These are phyloP conservation scores for Zopfia rhizophila DNA, from an alignment of 2,329 filamentous ascomycete genomes.

Conservation along the genomic window DNA sequence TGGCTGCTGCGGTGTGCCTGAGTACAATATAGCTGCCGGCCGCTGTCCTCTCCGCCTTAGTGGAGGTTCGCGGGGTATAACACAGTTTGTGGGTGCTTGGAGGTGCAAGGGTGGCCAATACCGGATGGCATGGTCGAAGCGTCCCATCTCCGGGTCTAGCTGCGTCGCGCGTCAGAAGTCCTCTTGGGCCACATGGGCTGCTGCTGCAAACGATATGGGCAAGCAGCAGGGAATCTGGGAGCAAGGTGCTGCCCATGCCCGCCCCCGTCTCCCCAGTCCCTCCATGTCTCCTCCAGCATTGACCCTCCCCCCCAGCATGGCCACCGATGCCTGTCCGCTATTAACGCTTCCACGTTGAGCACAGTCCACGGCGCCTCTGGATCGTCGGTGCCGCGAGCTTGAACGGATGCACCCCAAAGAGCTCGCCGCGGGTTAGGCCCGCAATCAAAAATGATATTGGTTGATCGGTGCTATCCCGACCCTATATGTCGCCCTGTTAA, in stretches of 20 bases:
- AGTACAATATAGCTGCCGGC: slow-evolving; percentile 50
- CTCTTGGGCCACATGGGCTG: slow-evolving; percentile 42
- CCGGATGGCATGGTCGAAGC: slow-evolving; percentile 43
- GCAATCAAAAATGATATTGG: slow-evolving; percentile 52
- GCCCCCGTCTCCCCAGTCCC: slow-evolving; percentile 34
- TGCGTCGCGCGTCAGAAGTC: slow-evolving; percentile 48
- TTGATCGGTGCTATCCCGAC: slow-evolving; percentile 45
- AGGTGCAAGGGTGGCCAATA: slow-evolving; percentile 47
- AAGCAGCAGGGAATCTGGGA: slow-evolving; percentile 35
- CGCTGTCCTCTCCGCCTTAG: slow-evolving; percentile 45
- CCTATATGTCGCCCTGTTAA: slow-evolving; percentile 41
- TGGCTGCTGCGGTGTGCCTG: slow-evolving; percentile 45
- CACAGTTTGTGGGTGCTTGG: slow-evolving; percentile 42
- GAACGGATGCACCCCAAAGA: slow-evolving; percentile 45
- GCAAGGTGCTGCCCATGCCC: slow-evolving; percentile 33
- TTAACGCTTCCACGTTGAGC: slow-evolving; percentile 49
- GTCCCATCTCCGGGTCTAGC: slow-evolving; percentile 45
- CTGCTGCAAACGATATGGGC: slow-evolving; percentile 47
- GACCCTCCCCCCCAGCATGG: not conserved
- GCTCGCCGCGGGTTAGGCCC: slow-evolving; percentile 43
- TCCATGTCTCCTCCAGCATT: slow-evolving; percentile 2
- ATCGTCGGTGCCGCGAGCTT: slow-evolving; percentile 48
- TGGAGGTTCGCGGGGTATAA: slow-evolving; percentile 47
- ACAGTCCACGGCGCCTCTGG: slow-evolving; percentile 47
- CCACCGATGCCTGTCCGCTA: slow-evolving; percentile 7